These are phyloP conservation scores for Ustilago trichophora DNA, from an alignment of 1,284 basidiomycete species.

Conservation along the genomic window DNA sequence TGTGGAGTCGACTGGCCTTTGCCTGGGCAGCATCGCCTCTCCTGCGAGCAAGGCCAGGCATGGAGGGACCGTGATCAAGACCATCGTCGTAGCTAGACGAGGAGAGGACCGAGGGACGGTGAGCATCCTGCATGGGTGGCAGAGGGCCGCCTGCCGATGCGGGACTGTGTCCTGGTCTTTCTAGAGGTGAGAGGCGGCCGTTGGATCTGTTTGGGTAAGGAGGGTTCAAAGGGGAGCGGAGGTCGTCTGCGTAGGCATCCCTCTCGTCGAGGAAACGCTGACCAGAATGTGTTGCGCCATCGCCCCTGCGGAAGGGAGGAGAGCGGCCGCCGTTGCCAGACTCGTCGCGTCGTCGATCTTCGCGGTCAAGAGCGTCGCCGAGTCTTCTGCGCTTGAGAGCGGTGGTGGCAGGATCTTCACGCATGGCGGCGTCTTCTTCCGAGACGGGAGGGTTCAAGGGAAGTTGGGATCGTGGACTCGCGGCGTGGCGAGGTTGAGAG, in stretches of 20 bases:
- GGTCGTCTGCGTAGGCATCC: conserved; percentile 29
- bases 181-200: conserved; percentile 27
- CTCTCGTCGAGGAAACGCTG: conserved; percentile 41
- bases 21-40: conserved; percentile 59
- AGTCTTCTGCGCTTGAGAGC: conserved; percentile 42
- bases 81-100: conserved; percentile 30
- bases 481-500: conserved; percentile 11
- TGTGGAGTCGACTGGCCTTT: conserved; percentile 58
- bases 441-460: conserved; percentile 8
- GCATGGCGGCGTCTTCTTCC: conserved; percentile 32
- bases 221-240: conserved; percentile 29
- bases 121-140: conserved; percentile 40
- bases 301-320: conserved; percentile 31
- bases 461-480: conserved; percentile 29
- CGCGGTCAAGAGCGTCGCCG: conserved; percentile 31
- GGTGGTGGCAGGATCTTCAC: conserved; percentile 24
- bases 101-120: conserved; percentile 36
- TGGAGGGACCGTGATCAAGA: conserved; percentile 26
- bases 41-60: conserved; percentile 54
- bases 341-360: conserved; percentile 35
- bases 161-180: conserved; percentile 26
- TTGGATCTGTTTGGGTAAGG: conserved; percentile 30
- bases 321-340: conserved; percentile 20
- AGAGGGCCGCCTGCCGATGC: conserved; percentile 22
- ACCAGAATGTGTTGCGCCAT: conserved; percentile 16